Evolutionary conservation across 768 basidiomycete species (phyloP), one percentile per base, ranked within the genome.

Genomic region (Gyrodon lividus): DNA sequence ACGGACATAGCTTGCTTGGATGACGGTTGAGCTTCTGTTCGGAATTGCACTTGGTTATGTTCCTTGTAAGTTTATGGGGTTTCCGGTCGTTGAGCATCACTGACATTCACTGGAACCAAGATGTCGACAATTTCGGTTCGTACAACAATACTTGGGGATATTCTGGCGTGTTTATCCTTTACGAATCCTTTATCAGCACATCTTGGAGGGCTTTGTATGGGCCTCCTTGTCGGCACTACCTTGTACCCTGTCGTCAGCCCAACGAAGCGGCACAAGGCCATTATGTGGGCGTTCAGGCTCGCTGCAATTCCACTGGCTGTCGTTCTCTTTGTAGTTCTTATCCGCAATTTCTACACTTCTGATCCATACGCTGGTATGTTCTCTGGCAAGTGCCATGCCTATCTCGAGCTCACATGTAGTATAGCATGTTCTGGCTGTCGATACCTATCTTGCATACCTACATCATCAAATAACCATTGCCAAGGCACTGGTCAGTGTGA

Each of bases 241-340:
- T 80, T 99, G 55, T 93, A 94, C 65, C 96, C 96, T 5, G 83
- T 96, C 13, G 89, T 99, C 48, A 92, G 88, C 61, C 77, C 77
- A 17, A 83, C 92, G 2, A 87, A 77, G 49, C 77, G 86, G 19
- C 93, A 94, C 63, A 78, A 78, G 47, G 64, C 77, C 17, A 77
- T 91, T 41, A 82, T 87, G 65, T 92, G 89, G 84, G 72, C 59
- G 34, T 81, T 88, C 64, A 83, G 95, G 51, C 59, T 89, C 26
- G 68, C 80, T 26, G 90, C 92, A 2, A 75, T 92, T 38, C 87
- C 90, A 2, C 55, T 96, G 28, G 81, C 86, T 3, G 65, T 96
- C 24, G 70, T 96, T 23, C 76, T 96, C 19, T 98, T 86, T 58
- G 86, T 95, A 31, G 76, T 95, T 13, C 77, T 98, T 41, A 78